Evolutionary conservation across 768 basidiomycete species (phyloP), one percentile per base, ranked within the genome.

Genomic region (Collybia sp.): DNA sequence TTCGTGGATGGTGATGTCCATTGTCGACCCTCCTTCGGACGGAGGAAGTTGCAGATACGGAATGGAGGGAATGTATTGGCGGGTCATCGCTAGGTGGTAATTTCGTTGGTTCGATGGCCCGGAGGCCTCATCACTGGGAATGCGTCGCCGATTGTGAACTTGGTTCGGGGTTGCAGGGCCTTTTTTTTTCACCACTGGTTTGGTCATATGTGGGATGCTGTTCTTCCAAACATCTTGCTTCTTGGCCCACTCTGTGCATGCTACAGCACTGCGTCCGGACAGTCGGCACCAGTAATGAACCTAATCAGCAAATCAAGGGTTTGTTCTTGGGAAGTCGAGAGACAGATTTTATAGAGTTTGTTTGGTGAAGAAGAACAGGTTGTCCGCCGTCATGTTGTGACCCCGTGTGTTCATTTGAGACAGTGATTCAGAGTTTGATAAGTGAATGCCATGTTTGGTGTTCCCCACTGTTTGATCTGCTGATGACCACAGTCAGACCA

Each of bases 1-100:
- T 16, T 67, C 55, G 54, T 80, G 71, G 33, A 86, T 63, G 2
- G 75, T 74, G 53, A 88, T 72, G 54, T n/a, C n/a, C n/a, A n/a
- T n/a, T n/a, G n/a, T 89, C 79, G 34, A 84, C 76, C 51, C 86
- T 88, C 66, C 85, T 88, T 43, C 88, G 81, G 43, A 89, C 62
- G 10, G 88, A 88, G 0, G 87, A 80, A 10, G 83, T 79, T n/a
- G 75, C 68, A 25, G 86, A 87, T 35, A 90, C 63, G 12, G 80
- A 64, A 34, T 85, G 79, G 1, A 89, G 65, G 2, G 82, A 78
- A 62, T 77, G 82, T 9, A 76, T 46, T 1, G 81, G 75, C 0
- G 62, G 55, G 31, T 77, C 77, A 20, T 70, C 65, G 6, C 51
- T 55, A 30, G 50, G 52, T 18, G 52, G n/a, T n/a, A n/a, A 49